phyloP scores from a whole-genome alignment of 495 filamentous ascomycete genomes.

The Cairneyella variabilis region DNA sequence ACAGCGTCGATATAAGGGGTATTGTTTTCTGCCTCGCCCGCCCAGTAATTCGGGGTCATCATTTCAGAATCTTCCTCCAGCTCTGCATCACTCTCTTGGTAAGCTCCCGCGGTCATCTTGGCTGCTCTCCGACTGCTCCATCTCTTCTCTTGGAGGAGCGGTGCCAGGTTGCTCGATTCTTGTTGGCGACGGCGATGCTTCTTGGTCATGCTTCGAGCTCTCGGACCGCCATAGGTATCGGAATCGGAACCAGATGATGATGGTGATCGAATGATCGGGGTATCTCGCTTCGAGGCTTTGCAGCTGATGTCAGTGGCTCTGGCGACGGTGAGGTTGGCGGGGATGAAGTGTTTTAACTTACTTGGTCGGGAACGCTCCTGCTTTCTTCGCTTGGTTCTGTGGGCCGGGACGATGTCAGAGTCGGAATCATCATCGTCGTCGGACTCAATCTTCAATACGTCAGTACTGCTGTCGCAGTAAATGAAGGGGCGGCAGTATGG shows the following conservation, averaged over 20 bases:
- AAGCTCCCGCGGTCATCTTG: conserved; percentile 81
- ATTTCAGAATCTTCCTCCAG: conserved; percentile 71
- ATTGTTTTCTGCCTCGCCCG: conserved; percentile 58
- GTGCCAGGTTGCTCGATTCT: conserved; percentile 49
- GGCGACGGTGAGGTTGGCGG: conserved; percentile 15
- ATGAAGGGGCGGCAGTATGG: not conserved
- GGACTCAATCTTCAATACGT: conserved; percentile 27
- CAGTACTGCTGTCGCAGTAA: conserved; percentile 3
- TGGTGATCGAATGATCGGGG: conserved; percentile 51
- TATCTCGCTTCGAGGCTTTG: conserved; percentile 63
- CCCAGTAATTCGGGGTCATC: conserved; percentile 61
- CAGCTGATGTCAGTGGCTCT: not conserved
- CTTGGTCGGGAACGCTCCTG: conserved; percentile 45
- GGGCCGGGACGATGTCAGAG: conserved; percentile 55
- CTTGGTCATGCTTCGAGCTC: conserved; percentile 61
- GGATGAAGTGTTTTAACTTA: conserved; percentile 28
- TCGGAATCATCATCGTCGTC: conserved; percentile 60
- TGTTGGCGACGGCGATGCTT: conserved; percentile 67
- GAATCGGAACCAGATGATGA: conserved; percentile 60
- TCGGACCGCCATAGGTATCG: conserved; percentile 73
- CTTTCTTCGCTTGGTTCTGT: conserved; percentile 43
- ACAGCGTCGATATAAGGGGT: conserved; percentile 83
- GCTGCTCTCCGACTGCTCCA: conserved; percentile 88
- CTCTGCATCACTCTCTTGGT: conserved; percentile 77
- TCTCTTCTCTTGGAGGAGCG: conserved; percentile 68